Base-by-base conservation (phyloP, 208 protist genomes). In the Acanthamoeba lenticulata region DNA sequence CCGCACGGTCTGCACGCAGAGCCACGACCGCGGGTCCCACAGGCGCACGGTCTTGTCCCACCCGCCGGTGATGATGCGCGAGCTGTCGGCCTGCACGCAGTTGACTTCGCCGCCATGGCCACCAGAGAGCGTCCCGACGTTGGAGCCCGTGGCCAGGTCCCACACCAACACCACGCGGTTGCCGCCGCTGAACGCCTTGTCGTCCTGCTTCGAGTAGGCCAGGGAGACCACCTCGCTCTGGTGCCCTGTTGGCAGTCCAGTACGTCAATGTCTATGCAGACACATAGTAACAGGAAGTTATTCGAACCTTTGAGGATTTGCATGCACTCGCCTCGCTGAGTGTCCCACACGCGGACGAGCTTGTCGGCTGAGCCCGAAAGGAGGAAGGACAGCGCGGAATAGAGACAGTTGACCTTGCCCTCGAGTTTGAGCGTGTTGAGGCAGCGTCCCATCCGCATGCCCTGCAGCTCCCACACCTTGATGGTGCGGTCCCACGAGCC, bases 11-110 rank as follows among this genome's bases (percentile, higher is more conserved):
- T 90, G 45, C 34, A 32, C 55, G 36, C 55, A 69, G 0, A 47
- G 34, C 55, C 83, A 60, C 17, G 83, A 47, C 36, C 55, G 45
- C 4, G 83, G 83, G 34, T 90, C 83, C 83, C 83, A 90, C 45
- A 90, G 45, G 32, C 45, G 62, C 24, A 90, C 45, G 21, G 83
- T 90, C 36, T 90, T 90, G 52, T 90, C 83, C 83, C 83, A 90
- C 24, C 83, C 40, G 3, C 83, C 83, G 4, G 49, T 69, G 83
- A 90, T 13, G 19, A 90, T n/a, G 2, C 83, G 45, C 1, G n/a
- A 32, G 7, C 24, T 32, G 55, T 60, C 45, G 34, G 83, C 45
- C 34, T 90, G 83, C n/a, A 90, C 27, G 36, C 49, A 67, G 40
- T 90, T 90, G 49, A 90, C 55, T 34, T 90, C 83, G 2, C 83